Evolutionary conservation across 2,329 filamentous ascomycete species (phyloP).

Genomic region (Microascus cirrosus): DNA sequence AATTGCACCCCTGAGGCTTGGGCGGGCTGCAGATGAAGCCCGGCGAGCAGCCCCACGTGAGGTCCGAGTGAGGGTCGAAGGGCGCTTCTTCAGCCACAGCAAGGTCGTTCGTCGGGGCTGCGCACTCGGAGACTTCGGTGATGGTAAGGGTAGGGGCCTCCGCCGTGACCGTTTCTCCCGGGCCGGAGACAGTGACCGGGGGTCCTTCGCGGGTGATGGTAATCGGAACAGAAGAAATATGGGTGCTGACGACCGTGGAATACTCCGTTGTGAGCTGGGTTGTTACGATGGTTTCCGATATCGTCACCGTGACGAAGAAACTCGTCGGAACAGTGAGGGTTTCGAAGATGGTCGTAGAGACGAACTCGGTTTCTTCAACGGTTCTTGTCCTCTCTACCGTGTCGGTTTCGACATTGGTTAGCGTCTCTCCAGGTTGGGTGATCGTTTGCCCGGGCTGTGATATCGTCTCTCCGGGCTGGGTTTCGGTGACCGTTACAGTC

Average conservation of each 20-base stretch:
- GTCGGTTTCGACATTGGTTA: background rate
- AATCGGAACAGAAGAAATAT: constrained; percentile 7
- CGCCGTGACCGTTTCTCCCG: background rate
- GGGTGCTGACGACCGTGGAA: constrained; percentile 9
- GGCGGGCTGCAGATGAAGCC: constrained; percentile 41
- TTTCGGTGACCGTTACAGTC: constrained; percentile 2
- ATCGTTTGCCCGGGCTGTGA: background rate
- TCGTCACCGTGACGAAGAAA: constrained; percentile 9
- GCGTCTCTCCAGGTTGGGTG: background rate
- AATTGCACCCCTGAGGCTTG: constrained; percentile 35
- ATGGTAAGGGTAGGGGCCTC: constrained; percentile 7
- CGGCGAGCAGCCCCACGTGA: constrained; percentile 42
- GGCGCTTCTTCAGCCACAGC: constrained; percentile 9
- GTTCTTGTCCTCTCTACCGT: background rate
- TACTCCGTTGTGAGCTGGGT: constrained; percentile 10
- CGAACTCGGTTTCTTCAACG: background rate
- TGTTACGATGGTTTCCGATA: constrained; percentile 2
- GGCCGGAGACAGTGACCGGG: constrained; percentile 4
- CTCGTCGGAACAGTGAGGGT: constrained; percentile 9
- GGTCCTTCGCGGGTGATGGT: constrained; percentile 10
- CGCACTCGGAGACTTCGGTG: constrained; percentile 17
- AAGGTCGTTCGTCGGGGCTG: constrained; percentile 14
- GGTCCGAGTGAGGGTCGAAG: constrained; percentile 24
- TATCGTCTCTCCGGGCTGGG: background rate
- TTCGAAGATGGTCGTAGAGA: constrained; percentile 6